A percentile compares a stretch with the other conserved stretches of the same genome.
phyloP scores from a whole-genome alignment of 371 early-diverging fungal species.

The Mortierella sp. region DNA sequence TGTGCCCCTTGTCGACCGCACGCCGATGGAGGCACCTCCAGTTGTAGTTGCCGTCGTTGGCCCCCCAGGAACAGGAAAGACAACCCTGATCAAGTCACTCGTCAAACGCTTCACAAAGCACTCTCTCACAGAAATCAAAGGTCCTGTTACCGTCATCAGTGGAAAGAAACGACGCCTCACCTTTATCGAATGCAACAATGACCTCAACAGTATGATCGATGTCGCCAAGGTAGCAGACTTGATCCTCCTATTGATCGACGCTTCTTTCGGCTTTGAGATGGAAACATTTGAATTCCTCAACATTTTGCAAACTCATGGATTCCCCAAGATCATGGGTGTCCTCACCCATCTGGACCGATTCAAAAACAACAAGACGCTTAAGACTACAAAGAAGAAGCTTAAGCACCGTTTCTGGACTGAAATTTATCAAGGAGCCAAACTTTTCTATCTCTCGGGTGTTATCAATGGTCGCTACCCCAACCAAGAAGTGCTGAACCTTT shows the following conservation, averaged over 20 bases:
- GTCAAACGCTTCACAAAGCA: conserved; percentile 96
- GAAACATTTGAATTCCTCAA: conserved; percentile 99
- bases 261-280: conserved; percentile 98
- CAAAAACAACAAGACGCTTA: conserved; percentile 88
- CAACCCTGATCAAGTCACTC: conserved; percentile 94
- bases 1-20: conserved; percentile 95
- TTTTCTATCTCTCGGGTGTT: conserved; percentile 96
- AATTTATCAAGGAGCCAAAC: conserved; percentile 97
- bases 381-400: conserved; percentile 90
- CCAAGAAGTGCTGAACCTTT: conserved; percentile 91
- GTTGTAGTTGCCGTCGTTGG: conserved; percentile 96
- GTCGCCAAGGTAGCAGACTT: conserved; percentile 98
- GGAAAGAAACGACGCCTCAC: conserved; percentile 96
- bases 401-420: conserved; percentile 99
- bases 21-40: conserved; percentile 92
- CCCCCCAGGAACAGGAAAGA: conserved; percentile 95
- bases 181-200: conserved; percentile 96
- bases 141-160: conserved; percentile 96
- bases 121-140: conserved; percentile 89
- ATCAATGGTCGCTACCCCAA: conserved; percentile 94
- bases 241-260: conserved; percentile 96
- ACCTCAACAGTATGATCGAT: conserved; percentile 98
- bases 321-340: conserved; percentile 98
- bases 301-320: conserved; percentile 97
- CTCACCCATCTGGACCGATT: conserved; percentile 95